phyloP scores from a whole-genome alignment of 2,329 filamentous ascomycete genomes.

The Clonostachys rhizophaga region DNA sequence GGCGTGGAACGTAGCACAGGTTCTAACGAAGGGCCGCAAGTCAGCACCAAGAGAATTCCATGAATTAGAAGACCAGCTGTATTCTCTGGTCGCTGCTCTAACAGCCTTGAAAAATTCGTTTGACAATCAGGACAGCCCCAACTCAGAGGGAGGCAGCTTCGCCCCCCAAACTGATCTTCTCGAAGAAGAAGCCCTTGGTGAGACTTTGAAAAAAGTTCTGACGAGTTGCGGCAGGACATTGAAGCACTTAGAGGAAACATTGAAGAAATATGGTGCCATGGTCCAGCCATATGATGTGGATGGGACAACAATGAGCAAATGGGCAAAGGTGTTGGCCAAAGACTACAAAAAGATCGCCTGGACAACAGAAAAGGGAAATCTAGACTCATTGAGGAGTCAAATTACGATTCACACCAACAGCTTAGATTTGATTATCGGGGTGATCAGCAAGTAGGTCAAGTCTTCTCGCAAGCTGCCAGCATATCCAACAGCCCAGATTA shows the following conservation, averaged over 20 bases:
- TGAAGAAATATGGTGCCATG: slow-evolving; percentile 2
- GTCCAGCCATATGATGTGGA: background rate
- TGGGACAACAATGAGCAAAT: no score
- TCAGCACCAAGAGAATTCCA: slow-evolving; percentile 5
- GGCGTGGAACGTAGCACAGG: slow-evolving; percentile 3
- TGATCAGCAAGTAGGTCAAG: slow-evolving; percentile 4
- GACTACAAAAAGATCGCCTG: slow-evolving; percentile 5
- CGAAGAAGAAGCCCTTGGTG: background rate
- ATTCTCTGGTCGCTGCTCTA: slow-evolving; percentile 5
- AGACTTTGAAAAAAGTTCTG: slow-evolving; percentile 2
- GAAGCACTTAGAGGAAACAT: background rate
- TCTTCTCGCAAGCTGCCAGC: no score
- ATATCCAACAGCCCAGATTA: no score
- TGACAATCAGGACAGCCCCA: background rate
- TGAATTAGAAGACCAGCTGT: slow-evolving; percentile 5
- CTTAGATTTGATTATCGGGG: slow-evolving; percentile 4
- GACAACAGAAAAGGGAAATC: slow-evolving; percentile 4
- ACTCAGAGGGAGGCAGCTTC: no score
- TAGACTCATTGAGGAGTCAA: slow-evolving; percentile 1
- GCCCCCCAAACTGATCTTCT: background rate
- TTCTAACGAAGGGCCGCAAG: slow-evolving; percentile 4
- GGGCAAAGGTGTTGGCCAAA: background rate
- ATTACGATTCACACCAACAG: slow-evolving; percentile 4
- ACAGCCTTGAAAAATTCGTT: slow-evolving; percentile 1
- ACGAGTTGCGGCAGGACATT: slow-evolving; percentile 1